Percentiles rank a stretch among this genome's conserved stretches.
phyloP scores from a whole-genome alignment of 495 filamentous ascomycete species.

The Mycothermus thermophilus region DNA sequence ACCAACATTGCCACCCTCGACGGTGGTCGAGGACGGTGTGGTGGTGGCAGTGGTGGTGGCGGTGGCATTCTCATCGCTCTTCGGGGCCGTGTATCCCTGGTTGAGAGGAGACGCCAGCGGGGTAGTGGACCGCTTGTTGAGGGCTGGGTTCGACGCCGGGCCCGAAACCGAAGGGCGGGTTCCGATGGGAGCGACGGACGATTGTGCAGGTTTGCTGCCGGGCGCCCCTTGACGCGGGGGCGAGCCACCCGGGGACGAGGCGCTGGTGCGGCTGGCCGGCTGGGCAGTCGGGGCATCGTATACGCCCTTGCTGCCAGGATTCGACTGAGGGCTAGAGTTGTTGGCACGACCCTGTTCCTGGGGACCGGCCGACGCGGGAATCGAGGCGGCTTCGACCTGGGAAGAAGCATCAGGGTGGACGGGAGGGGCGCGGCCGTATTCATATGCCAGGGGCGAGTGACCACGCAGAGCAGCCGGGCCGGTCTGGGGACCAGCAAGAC shows the following conservation, averaged over 20 bases:
- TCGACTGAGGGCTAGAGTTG: constrained; percentile 59
- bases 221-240: constrained; percentile 54
- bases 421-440: constrained; percentile 30
- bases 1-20: constrained; percentile 26
- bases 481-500: constrained; percentile 34
- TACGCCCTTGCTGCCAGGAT: constrained; percentile 49
- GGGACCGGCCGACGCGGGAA: constrained; percentile 31
- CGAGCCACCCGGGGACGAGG: constrained; percentile 80
- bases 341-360: constrained; percentile 67
- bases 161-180: constrained; percentile 55
- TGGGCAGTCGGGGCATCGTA: constrained; percentile 53
- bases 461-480: constrained; percentile 40
- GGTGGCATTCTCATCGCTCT: constrained; percentile 22
- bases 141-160: constrained; percentile 46
- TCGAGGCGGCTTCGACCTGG: constrained; percentile 31
- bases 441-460: constrained; percentile 38
- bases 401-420: constrained; percentile 28
- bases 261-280: constrained; percentile 73
- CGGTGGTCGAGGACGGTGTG: constrained; percentile 26
- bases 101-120: constrained; percentile 79
- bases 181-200: constrained; percentile 77
- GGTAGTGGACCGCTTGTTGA: constrained; percentile 79
- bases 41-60: constrained; percentile 17
- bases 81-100: constrained; percentile 52
- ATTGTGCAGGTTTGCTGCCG: constrained; percentile 32